A percentile compares a stretch with the other conserved stretches of the same genome.
Evolutionary conservation across 2,329 filamentous ascomycete species (phyloP).

Genomic region (Clonostachys byssicola): DNA sequence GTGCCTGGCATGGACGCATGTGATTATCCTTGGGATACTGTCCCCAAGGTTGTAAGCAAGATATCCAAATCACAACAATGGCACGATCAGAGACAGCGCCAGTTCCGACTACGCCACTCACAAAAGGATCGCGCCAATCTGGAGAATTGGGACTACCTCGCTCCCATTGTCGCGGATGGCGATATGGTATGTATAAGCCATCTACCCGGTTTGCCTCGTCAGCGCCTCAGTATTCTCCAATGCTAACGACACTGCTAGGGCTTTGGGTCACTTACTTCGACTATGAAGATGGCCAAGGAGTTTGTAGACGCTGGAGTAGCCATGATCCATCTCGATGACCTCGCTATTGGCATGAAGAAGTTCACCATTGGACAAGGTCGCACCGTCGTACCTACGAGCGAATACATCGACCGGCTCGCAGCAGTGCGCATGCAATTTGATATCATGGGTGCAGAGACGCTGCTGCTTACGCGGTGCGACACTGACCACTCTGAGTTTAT

Average conservation of each 20-base stretch:
- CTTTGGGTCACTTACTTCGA: conserved; percentile 29
- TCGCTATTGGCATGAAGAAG: conserved; percentile 36
- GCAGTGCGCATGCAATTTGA: conserved; percentile 30
- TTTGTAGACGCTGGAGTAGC: conserved; percentile 35
- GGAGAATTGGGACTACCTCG: conserved; percentile 30
- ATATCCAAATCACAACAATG: conserved; percentile 31
- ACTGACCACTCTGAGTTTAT: conserved; percentile 30
- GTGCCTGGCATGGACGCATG: conserved; percentile 31
- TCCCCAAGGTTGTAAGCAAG: conserved; percentile 30
- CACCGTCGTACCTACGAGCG: conserved; percentile 30
- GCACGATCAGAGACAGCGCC: conserved; percentile 32
- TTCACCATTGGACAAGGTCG: conserved; percentile 32
- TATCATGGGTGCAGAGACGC: conserved; percentile 30
- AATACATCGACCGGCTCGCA: conserved; percentile 26
- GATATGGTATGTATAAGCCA: conserved; percentile 17
- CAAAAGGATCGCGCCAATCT: conserved; percentile 19
- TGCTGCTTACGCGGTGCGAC: conserved; percentile 30
- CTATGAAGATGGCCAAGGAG: conserved; percentile 29
- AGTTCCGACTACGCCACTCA: conserved; percentile 24
- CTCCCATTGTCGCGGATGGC: conserved; percentile 32
- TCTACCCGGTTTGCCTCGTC: too few relatives aligned
- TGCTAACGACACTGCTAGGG: conserved; percentile 11
- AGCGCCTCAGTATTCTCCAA: too few relatives aligned
- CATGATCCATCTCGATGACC: conserved; percentile 35
- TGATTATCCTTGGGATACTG: conserved; percentile 34